A percentile compares a stretch with the other conserved stretches of the same genome.
Conservation (phyloP, 352 stramenopile species). For the Ophiocytium majus region DNA sequence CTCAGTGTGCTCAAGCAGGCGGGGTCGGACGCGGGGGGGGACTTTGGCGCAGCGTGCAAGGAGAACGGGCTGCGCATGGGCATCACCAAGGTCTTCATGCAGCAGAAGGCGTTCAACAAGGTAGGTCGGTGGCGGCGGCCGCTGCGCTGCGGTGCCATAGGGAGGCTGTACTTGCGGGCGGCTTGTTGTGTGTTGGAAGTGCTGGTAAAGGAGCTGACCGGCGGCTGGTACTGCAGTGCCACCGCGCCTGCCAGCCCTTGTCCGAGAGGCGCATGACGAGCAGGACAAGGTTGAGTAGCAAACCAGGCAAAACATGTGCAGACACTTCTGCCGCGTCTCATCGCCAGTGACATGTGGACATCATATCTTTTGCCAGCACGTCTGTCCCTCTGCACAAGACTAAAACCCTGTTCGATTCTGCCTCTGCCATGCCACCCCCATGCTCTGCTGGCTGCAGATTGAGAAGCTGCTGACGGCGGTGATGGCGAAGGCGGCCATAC, state of each 20-base stretch:
- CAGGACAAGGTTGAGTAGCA: too few relatives aligned
- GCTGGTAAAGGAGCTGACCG: background rate
- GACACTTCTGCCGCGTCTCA: too few relatives aligned
- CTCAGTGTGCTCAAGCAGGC: slow-evolving; percentile 29
- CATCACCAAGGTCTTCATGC: slow-evolving; percentile 56
- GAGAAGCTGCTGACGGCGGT: slow-evolving; percentile 43
- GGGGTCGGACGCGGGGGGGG: background rate
- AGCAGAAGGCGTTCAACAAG: slow-evolving; percentile 55
- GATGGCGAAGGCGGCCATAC: slow-evolving; percentile 23
- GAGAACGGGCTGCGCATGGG: slow-evolving; percentile 54
- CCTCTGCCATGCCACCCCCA: background rate
- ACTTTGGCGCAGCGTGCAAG: slow-evolving; percentile 41
- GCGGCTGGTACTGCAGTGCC: background rate
- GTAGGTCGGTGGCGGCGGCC: background rate
- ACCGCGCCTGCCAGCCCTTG: background rate
- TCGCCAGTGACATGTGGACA: background rate
- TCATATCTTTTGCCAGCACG: background rate
- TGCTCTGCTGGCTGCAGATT: slow-evolving; percentile 22
- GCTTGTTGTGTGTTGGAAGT: background rate
- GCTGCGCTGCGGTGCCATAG: background rate
- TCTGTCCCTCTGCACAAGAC: background rate
- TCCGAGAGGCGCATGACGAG: too few relatives aligned
- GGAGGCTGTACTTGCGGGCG: background rate
- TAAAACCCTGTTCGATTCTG: background rate
- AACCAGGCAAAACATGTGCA: too few relatives aligned